A percentile compares a stretch with the other conserved stretches of the same genome.
phyloP scores from a whole-genome alignment of 352 stramenopile species.

The Globisporangium emineosum region DNA sequence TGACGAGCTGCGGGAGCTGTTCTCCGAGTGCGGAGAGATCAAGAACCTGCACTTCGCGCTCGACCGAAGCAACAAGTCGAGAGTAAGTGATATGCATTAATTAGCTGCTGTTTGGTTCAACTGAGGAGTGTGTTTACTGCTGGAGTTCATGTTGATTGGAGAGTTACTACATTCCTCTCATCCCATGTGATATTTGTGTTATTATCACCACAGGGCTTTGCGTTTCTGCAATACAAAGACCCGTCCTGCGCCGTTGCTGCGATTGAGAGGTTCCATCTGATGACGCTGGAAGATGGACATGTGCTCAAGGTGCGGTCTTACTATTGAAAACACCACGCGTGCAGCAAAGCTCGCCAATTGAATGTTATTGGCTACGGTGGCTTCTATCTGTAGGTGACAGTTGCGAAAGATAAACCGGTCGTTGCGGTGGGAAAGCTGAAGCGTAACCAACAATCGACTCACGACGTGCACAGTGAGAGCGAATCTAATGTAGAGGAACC shows the following conservation, averaged over 20 bases:
- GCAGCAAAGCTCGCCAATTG: neutral
- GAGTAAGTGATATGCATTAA: conserved; percentile 26
- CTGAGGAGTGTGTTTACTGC: neutral
- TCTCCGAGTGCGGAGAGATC: conserved; percentile 53
- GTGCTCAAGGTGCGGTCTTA: conserved; percentile 52
- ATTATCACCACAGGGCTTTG: conserved; percentile 46
- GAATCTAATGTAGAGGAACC: conserved; percentile 22
- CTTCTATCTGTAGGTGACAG: conserved; percentile 46
- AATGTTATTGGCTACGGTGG: neutral
- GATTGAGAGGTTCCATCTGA: conserved; percentile 64
- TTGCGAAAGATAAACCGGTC: conserved; percentile 53
- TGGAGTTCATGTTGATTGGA: neutral
- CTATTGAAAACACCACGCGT: neutral
- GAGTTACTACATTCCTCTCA: no score
- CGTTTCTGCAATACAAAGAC: conserved; percentile 76
- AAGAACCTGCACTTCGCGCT: conserved; percentile 67
- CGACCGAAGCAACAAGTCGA: conserved; percentile 74
- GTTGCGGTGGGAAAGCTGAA: conserved; percentile 58
- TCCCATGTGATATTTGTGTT: no score
- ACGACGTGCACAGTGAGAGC: conserved; percentile 19
- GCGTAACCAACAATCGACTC: conserved; percentile 43
- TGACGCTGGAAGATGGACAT: conserved; percentile 61
- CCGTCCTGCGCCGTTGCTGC: conserved; percentile 34
- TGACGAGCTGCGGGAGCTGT: conserved; percentile 63
- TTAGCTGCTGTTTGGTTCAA: neutral